Evolutionary conservation across 805 yeast genomes (phyloP), one percentile per base, ranked within the genome.

Genomic region (Spathaspora arborariae): DNA sequence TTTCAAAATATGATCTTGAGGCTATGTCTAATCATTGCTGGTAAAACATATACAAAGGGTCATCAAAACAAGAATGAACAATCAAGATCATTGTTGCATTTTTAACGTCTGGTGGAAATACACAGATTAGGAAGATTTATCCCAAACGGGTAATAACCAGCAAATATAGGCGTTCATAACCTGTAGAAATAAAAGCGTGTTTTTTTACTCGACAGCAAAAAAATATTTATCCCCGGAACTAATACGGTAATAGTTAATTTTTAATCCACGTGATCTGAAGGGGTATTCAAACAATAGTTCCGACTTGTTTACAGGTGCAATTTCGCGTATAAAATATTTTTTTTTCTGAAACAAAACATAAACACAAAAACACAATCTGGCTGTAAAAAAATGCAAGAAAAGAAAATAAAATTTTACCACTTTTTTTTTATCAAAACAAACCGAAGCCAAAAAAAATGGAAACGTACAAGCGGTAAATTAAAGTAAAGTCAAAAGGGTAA

Each of bases 291-390:
- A 3, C 8, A 15, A 13, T 13, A 30, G 4, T 30, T 30, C 35
- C 35, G 35, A 30, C 18, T 7, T 6, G 4, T 13, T 30, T 30
- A 3, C 35, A 6, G 6, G n/a, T 13, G 10, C 16, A 7, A 15
- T 6, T 13, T 30, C 35, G 35, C 35, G 35, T 30, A 16, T 13
- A 30, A 30, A 10, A 13, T 30, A 13, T 30, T 30, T 13, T 30
- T 30, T 30, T 13, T 30, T 30, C 16, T 8, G n/a, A 9, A 30
- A 8, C 35, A 30, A 30, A 30, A 30, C 35, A 30, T n/a, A 30
- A 30, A 30, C 35, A 30, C 35, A 30, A 30, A 30, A 30, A 30
- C n/a, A n/a, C 35, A 30, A 30, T 30, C 35, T 30, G 35, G 35
- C 35, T 30, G 35, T 30, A 30, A 30, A 30, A 22, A n/a, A 8